A percentile compares a stretch with the other conserved stretches of the same genome.
Evolutionary conservation across 2,329 filamentous ascomycete species (phyloP).

Genomic region (Simplicillium sp.): DNA sequence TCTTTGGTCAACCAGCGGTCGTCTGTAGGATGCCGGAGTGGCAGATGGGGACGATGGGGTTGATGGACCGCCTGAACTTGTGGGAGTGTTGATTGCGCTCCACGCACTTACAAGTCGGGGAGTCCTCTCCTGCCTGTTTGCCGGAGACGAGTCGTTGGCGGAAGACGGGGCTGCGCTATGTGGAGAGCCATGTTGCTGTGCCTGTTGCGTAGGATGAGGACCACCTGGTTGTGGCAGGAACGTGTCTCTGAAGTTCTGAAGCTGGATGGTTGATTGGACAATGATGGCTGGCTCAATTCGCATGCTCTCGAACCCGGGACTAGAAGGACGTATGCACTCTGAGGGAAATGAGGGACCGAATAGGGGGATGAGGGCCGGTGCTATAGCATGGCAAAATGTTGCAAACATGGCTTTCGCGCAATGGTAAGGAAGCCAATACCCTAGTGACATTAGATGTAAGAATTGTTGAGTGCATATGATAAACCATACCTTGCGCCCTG

Average conservation of each 20-base stretch:
- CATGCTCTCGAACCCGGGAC: slow-evolving; percentile 58
- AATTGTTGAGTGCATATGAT: background rate
- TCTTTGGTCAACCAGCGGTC: background rate
- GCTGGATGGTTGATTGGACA: slow-evolving; percentile 30
- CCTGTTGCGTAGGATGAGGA: background rate
- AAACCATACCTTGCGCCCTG: slow-evolving; percentile 67
- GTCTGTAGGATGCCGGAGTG: background rate
- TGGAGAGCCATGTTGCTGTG: background rate
- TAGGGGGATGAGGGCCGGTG: slow-evolving; percentile 77
- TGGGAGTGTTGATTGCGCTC: background rate
- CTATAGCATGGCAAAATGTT: slow-evolving; percentile 81
- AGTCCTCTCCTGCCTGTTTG: background rate
- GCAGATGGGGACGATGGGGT: background rate
- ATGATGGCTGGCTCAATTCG: slow-evolving; percentile 51
- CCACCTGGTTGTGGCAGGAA: background rate
- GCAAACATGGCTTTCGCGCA: slow-evolving; percentile 81
- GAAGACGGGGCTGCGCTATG: background rate
- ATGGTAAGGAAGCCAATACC: slow-evolving; percentile 92
- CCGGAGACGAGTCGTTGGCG: background rate
- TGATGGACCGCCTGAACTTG: background rate
- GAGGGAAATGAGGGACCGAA: slow-evolving; percentile 77
- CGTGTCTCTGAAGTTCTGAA: background rate
- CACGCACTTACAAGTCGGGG: background rate
- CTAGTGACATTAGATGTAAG: slow-evolving; percentile 31
- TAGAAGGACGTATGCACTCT: slow-evolving; percentile 56